These are phyloP conservation scores for Tricholoma flavovirens DNA, from an alignment of 768 basidiomycete genomes.

Conservation along the genomic window DNA sequence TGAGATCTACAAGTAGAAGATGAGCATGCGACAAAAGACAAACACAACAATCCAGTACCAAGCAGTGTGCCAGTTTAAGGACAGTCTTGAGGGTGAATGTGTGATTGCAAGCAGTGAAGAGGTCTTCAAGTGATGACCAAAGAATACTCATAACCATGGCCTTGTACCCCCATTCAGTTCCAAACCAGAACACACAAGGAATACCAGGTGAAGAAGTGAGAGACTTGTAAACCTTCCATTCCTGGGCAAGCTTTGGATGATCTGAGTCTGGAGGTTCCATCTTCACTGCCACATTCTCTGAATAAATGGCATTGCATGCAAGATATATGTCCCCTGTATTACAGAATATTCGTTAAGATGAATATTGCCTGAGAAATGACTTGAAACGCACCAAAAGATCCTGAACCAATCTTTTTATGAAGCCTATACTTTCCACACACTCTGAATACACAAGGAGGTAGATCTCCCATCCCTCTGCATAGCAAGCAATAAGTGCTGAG, in stretches of 20 bases:
- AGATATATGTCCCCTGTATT: not conserved
- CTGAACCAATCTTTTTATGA: slow-evolving; percentile 1
- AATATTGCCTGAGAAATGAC: not conserved
- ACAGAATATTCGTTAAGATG: no score
- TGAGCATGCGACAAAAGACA: not conserved
- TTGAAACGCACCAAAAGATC: slow-evolving; percentile 1
- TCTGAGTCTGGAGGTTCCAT: slow-evolving; percentile 36
- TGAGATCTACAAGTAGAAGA: not conserved
- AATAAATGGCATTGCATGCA: slow-evolving; percentile 61
- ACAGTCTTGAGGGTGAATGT: slow-evolving; percentile 3
- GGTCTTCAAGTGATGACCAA: slow-evolving; percentile 1
- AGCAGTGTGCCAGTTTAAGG: not conserved
- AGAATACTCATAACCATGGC: slow-evolving; percentile 67
- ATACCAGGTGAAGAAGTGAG: slow-evolving; percentile 64
- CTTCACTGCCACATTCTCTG: slow-evolving; percentile 81
- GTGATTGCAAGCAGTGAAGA: not conserved
- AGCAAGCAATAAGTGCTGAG: no score
- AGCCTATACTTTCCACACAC: slow-evolving; percentile 2
- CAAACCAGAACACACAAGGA: slow-evolving; percentile 68
- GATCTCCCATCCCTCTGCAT: slow-evolving; percentile 1
- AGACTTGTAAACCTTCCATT: slow-evolving; percentile 61
- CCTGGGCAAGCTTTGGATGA: slow-evolving; percentile 79
- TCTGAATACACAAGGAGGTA: slow-evolving; percentile 3
- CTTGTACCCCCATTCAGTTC: slow-evolving; percentile 42
- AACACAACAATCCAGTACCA: not conserved